Base-by-base conservation (phyloP, 2,329 filamentous ascomycete genomes). In the Aspergillus felis region DNA sequence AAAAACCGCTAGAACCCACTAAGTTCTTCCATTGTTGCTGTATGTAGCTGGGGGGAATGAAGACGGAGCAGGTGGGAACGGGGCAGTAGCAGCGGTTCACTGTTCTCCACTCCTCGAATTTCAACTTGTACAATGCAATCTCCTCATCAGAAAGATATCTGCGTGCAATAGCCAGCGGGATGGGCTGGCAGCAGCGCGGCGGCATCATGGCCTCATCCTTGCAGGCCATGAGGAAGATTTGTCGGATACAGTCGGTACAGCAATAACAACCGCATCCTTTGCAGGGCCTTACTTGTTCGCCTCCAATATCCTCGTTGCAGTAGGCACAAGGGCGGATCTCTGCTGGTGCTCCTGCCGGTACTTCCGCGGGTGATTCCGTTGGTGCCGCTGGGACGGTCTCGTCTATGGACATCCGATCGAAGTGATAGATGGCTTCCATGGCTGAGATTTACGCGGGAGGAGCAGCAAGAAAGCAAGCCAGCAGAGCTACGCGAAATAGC, bases 81-180 rank as follows among this genome's bases (percentile, higher is more conserved):
- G 81, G 80, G 57, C 81, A 83, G 61, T 82, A 83, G 6, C 78
- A 63, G 7, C 78, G 78, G 27, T 78, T 69, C 3, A 67, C 61
- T 2, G 79, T 79, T 38, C 68, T 67, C 73, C 77, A 79, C 63
- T 82, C 79, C 49, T 82, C 79, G 53, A 78, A 76, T 57, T 77
- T 81, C 9, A 63, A 60, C 50, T 75, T 72, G 64, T 75, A 83
- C 2, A 63, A 60, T 12, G 65, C 62, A 1, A 71, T 63, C 53
- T 80, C 74, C 4, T 71, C 68, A 4, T 63, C 14, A 0, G 71
- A 69, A 28, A 82, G 64, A 49, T 71, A 63, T 1, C 68, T 66
- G 4, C 68, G 65, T 4, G 72, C 72, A 28, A 74, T 63, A 25
- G 77, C 73, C n/a, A 79, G 65, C 49, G 78, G 77, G 9, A 82